Evolutionary conservation across 176 grass and related monocot genomes (phyloP), one percentile per base, ranked within the genome.

Genomic region (Musa schizocarpa): DNA sequence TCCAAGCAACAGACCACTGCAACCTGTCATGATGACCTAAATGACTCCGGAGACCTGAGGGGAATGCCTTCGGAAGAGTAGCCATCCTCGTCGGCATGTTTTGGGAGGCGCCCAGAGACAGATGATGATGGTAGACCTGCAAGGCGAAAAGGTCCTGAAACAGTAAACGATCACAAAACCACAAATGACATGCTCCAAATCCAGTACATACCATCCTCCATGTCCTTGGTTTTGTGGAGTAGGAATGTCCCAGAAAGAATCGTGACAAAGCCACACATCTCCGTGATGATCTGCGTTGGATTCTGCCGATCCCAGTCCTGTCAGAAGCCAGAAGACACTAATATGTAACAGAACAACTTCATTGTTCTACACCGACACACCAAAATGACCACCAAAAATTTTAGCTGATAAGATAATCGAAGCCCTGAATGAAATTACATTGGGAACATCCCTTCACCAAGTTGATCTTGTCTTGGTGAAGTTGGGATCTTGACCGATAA

Each of bases 231-330:
- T 56, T 80, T 92, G 84, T 92, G 90, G 79, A 92, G 90, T 68
- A 92, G 86, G 80, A 92, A 92, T 26, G 90, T 92, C 64, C 90
- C 90, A 75, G 86, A 89, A 82, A 92, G 90, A 77, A 92, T 92
- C 20, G 86, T 92, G 78, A 92, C 77, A 8, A 92, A 92, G 68
- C 90, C 90, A 84, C 90, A 92, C 76, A 84, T 77, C 81, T 86
- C 90, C 8, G 86, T 92, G 29, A 89, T 76, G 82, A 92, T 92
- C 75, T 92, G 90, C 9, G 90, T 92, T 16, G 90, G 90, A 79
- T 84, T 89, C 80, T 92, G 90, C 55, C 87, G 69, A 80, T 92
- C 90, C 90, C 90, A 92, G 72, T 92, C 90, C 90, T 92, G 72
- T 84, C 75, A 50, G 22, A 71, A 70, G 72, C 78, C 22, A 50